Base-by-base conservation (phyloP, 169 alveolate genomes). In the Eimeria zaria region DNA sequence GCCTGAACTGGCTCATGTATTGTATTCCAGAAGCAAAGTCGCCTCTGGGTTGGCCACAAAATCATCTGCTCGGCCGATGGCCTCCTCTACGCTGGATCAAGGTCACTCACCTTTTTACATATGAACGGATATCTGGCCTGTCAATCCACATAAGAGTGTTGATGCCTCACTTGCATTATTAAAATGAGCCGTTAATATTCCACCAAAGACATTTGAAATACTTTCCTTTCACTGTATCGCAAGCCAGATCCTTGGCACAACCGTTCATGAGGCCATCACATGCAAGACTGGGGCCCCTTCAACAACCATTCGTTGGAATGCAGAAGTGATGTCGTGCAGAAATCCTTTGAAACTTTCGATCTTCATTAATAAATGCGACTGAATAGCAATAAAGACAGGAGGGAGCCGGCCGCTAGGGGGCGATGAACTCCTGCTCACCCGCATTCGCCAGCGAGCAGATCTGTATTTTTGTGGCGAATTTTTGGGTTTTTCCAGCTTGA, bases 241-340 rank as follows among this genome's bases (percentile, higher is more conserved):
- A 33, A 46, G 48, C 78, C 36, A 11, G 74, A 1, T 64, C 74
- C 74, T 6, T 39, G 2, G 27, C 41, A 39, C 81, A 12, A 36
- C 81, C 53, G 81, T 36, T 16, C n/a, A 14, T 30, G 51, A 36
- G 51, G 81, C 81, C 53, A 36, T 71, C 81, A 71, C 81, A 71
- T 71, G 81, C 81, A 71, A 33, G 81, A 2, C 53, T 71, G 81
- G 30, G 48, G 51, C 44, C 51, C 51, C 30, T 36, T 53, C 5
- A 67, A 4, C 14, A 2, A 14, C 53, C 36, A 6, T 18, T 33
- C 33, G 48, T 39, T 36, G 53, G 39, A 71, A 30, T 14, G 53
- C n/a, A 16, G 8, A 12, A 16, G 16, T 71, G 51, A 2, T 36
- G 39, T 33, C 51, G 1, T 1, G 2, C 53, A 71, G n/a, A 36